phyloP scores from a whole-genome alignment of 345 rosid genomes.

The Hibiscus trionum region DNA sequence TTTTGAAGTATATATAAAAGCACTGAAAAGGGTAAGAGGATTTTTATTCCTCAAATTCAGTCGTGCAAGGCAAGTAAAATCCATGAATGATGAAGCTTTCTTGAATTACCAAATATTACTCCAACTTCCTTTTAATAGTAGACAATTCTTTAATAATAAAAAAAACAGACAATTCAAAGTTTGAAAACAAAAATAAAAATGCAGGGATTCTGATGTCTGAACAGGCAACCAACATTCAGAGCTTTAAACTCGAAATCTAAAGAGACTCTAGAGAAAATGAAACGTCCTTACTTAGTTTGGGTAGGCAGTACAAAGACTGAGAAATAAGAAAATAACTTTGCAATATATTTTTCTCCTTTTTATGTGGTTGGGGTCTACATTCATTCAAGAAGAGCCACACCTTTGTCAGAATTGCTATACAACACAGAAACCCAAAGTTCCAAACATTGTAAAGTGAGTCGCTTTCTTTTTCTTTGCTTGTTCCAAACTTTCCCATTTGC shows the following conservation, averaged over 20 bases:
- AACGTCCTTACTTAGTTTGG: too few species aligned
- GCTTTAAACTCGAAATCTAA: neutral
- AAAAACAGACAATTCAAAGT: neutral
- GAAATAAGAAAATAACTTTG: slow-evolving; percentile 6
- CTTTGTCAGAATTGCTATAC: slow-evolving; percentile 15
- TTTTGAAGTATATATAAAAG: too few species aligned
- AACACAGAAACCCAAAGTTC: slow-evolving; percentile 12
- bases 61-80: slow-evolving; percentile 2
- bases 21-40: too few species aligned
- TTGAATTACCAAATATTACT: too few species aligned
- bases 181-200: neutral
- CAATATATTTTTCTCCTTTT: neutral
- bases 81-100: neutral
- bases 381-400: slow-evolving; percentile 16
- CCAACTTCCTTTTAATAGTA: neutral
- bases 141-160: too few species aligned
- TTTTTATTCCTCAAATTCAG: neutral
- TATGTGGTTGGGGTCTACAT: slow-evolving; percentile 14
- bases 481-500: neutral
- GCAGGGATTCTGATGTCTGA: slow-evolving; percentile 20
- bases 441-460: slow-evolving; percentile 28
- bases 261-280: slow-evolving; percentile 9
- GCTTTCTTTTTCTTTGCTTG: slow-evolving; percentile 17
- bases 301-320: neutral
- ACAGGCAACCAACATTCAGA: slow-evolving; percentile 7